These are phyloP conservation scores for Russula ochroleuca DNA, from an alignment of 768 basidiomycete species.

Conservation along the genomic window DNA sequence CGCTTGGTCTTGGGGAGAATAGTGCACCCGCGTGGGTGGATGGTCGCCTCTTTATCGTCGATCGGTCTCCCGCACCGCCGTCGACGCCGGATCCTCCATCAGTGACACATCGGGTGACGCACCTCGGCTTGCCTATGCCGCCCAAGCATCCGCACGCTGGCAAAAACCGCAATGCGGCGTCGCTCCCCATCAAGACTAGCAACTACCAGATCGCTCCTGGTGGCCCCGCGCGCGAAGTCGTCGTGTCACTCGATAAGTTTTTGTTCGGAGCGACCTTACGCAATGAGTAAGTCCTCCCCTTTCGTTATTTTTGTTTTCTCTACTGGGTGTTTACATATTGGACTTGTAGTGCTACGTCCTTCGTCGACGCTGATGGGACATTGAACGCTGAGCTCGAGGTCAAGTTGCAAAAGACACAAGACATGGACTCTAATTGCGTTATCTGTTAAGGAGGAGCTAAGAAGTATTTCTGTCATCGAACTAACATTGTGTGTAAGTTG, in stretches of 20 bases:
- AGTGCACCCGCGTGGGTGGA: constrained; percentile 22
- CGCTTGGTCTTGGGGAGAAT: constrained; percentile 20
- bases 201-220: constrained; percentile 4
- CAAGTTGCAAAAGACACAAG: constrained; percentile 18
- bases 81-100: background rate
- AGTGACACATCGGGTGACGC: background rate
- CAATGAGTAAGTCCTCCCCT: constrained; percentile 16
- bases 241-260: constrained; percentile 18
- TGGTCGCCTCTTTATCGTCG: constrained; percentile 13
- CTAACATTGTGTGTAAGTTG: background rate
- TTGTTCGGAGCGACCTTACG: constrained; percentile 11
- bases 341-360: constrained; percentile 14
- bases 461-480: background rate
- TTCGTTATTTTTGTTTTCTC: background rate
- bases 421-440: constrained; percentile 14
- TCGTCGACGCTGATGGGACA: constrained; percentile 21
- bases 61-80: constrained; percentile 2
- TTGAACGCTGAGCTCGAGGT: constrained; percentile 26
- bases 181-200: constrained; percentile 15
- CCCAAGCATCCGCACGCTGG: constrained; percentile 9
- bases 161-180: background rate
- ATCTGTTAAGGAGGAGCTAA: constrained; percentile 18
- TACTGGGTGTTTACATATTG: background rate
- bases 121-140: constrained; percentile 4
- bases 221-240: constrained; percentile 12